These are phyloP conservation scores for Entophlyctis luteolus DNA, from an alignment of 192 early-diverging fungal genomes.

Conservation along the genomic window DNA sequence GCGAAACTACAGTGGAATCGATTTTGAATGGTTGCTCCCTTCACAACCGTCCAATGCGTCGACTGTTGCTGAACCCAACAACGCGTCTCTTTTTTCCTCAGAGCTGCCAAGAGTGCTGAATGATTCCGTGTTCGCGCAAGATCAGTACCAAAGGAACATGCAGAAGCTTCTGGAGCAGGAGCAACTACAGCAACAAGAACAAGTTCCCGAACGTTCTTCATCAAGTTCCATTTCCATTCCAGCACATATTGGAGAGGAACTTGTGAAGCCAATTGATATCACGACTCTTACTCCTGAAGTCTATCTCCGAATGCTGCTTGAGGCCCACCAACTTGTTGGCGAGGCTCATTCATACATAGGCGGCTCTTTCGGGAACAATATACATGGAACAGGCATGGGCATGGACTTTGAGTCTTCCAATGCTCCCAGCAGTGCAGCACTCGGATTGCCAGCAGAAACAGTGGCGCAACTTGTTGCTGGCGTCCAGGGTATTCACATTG, in stretches of 20 bases:
- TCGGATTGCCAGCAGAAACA: neutral
- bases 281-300: constrained; percentile 18
- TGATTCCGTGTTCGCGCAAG: neutral
- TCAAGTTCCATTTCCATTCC: constrained; percentile 11
- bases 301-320: constrained; percentile 10
- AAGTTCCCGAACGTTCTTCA: neutral
- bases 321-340: constrained; percentile 24
- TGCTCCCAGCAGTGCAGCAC: neutral
- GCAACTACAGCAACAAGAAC: neutral
- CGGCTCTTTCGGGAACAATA: no score
- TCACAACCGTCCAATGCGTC: neutral
- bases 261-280: constrained; percentile 15
- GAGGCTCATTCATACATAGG: constrained; percentile 17
- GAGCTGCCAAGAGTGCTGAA: neutral
- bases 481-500: neutral
- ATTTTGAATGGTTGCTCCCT: constrained; percentile 14
- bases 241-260: neutral
- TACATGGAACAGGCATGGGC: no score
- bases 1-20: constrained; percentile 23
- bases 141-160: neutral
- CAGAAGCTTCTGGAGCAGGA: neutral
- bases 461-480: neutral
- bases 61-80: neutral
- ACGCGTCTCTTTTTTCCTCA: neutral
- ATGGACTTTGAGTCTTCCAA: no score